Evolutionary conservation across 2,329 filamentous ascomycete genomes (phyloP).

Genomic region (Pseudonectria buxi): DNA sequence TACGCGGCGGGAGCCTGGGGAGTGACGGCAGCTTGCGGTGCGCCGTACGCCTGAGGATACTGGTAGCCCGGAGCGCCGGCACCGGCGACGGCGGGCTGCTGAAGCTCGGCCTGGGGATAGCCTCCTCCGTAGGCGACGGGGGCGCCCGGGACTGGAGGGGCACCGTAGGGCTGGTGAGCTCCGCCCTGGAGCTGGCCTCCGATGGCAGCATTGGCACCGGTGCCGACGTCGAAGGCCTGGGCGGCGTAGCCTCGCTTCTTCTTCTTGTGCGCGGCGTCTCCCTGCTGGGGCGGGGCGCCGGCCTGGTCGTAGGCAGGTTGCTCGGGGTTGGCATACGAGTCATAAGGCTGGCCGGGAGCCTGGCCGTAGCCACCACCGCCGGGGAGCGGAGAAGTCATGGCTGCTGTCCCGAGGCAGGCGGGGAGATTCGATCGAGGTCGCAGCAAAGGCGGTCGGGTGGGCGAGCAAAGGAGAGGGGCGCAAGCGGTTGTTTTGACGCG

Average conservation of each 20-base stretch:
- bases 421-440: slow-evolving; percentile 2
- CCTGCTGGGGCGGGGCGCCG: slow-evolving; percentile 19
- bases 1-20: slow-evolving; percentile 28
- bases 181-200: slow-evolving; percentile 39
- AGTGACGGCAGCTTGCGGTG: slow-evolving; percentile 30
- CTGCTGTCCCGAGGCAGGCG: slow-evolving; percentile 17
- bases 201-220: slow-evolving; percentile 68
- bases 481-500: slow-evolving; percentile 2
- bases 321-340: slow-evolving; percentile 30
- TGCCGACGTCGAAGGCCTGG: slow-evolving; percentile 87
- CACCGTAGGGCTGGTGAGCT: slow-evolving; percentile 39
- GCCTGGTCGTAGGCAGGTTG: slow-evolving; percentile 31
- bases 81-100: slow-evolving; percentile 18
- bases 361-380: slow-evolving; percentile 36
- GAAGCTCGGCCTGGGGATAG: slow-evolving; percentile 48
- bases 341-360: slow-evolving; percentile 35
- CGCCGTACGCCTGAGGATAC: slow-evolving; percentile 37
- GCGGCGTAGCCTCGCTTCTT: slow-evolving; percentile 95
- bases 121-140: slow-evolving; percentile 49
- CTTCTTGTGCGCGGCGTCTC: slow-evolving; percentile 51
- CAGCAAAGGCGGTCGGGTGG: slow-evolving; percentile 3
- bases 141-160: slow-evolving; percentile 34
- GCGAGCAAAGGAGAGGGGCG: slow-evolving; percentile 2
- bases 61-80: slow-evolving; percentile 34
- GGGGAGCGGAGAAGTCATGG: slow-evolving; percentile 16